phyloP scores from a whole-genome alignment of 805 yeast species.

The Starmerella floricola region DNA sequence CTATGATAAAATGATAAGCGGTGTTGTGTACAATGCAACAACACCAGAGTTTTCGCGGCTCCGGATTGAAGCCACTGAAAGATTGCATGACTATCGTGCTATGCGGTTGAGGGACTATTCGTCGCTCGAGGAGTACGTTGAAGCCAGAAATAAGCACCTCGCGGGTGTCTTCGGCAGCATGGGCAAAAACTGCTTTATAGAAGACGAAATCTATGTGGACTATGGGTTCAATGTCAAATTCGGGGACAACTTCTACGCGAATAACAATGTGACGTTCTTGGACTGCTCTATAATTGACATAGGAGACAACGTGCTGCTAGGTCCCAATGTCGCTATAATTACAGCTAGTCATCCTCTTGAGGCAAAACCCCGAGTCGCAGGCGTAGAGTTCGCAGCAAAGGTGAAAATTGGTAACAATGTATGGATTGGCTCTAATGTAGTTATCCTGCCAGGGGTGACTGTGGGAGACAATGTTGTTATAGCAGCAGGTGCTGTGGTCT shows the following conservation, averaged over 20 bases:
- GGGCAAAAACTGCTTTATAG: conserved; percentile 35
- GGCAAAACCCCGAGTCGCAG: conserved; percentile 33
- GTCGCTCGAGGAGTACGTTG: conserved; percentile 24
- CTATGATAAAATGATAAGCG: conserved; percentile 47
- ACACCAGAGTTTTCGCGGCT: conserved; percentile 26
- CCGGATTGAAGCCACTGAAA: conserved; percentile 25
- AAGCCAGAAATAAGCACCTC: conserved; percentile 33
- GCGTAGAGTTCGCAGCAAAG: conserved; percentile 45
- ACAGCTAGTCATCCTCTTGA: conserved; percentile 58
- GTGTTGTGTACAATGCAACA: conserved; percentile 35
- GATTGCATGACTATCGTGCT: conserved; percentile 24
- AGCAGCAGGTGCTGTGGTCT: conserved; percentile 60
- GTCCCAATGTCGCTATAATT: conserved; percentile 48
- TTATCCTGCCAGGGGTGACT: conserved; percentile 52
- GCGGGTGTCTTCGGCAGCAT: conserved; percentile 38
- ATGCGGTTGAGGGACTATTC: conserved; percentile 24
- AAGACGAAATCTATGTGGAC: conserved; percentile 51
- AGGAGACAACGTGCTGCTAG: conserved; percentile 49
- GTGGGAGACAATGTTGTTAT: conserved; percentile 51
- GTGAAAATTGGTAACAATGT: conserved; percentile 51
- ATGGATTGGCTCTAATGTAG: conserved; percentile 52
- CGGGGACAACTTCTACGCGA: conserved; percentile 49
- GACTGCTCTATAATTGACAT: conserved; percentile 50
- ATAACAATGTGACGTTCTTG: conserved; percentile 41
- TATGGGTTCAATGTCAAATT: conserved; percentile 50